phyloP scores from a whole-genome alignment of 768 basidiomycete genomes.

The Macrolepiota dolichaula region DNA sequence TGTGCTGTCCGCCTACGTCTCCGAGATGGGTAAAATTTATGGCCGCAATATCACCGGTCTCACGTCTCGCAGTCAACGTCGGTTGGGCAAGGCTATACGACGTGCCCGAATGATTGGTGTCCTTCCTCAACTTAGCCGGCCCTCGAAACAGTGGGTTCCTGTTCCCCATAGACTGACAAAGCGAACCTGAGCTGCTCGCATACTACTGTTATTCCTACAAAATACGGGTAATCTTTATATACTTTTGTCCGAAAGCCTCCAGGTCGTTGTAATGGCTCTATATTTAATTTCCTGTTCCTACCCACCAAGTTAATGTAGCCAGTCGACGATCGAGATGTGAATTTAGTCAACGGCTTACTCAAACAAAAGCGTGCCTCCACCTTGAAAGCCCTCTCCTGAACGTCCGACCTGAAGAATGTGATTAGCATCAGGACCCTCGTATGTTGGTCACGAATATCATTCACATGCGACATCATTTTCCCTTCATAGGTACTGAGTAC shows the following conservation, averaged over 20 bases:
- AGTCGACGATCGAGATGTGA: neutral
- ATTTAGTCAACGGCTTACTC: neutral
- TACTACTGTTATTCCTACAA: neutral
- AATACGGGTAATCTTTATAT: neutral
- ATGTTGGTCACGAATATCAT: neutral
- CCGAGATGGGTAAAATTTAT: conserved; percentile 80
- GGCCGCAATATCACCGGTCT: conserved; percentile 66
- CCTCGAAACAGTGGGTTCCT: conserved; percentile 1
- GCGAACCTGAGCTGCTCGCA: neutral
- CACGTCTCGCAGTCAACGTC: conserved; percentile 76
- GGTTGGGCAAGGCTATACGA: conserved; percentile 79
- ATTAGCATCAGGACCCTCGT: neutral
- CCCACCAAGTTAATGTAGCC: neutral
- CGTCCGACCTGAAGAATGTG: neutral
- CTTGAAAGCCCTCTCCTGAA: neutral
- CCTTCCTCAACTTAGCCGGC: conserved; percentile 54
- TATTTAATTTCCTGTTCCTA: neutral
- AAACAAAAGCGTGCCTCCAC: neutral
- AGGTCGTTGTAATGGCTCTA: neutral
- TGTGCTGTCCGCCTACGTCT: conserved; percentile 56
- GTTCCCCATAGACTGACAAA: neutral
- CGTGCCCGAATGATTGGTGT: conserved; percentile 91
- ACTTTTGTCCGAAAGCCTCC: neutral
- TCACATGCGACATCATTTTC: neutral
- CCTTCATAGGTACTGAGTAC: neutral